Evolutionary conservation across 495 filamentous ascomycete genomes (phyloP).

Genomic region (Talaromyces proteolyticus): DNA sequence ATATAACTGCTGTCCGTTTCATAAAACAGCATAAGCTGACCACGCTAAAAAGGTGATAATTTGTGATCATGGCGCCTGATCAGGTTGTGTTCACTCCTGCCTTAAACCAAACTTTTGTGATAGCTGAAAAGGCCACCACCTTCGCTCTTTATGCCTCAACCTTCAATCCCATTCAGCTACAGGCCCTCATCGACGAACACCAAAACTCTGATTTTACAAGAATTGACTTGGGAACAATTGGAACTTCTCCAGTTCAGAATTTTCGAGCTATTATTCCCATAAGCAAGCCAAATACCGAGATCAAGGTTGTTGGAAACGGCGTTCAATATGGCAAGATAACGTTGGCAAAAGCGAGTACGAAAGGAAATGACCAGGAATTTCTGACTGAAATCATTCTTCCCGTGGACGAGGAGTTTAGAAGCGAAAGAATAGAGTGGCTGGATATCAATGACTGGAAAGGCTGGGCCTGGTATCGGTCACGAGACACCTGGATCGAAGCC

Average conservation of each 20-base stretch:
- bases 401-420: not conserved
- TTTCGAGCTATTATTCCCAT: not conserved
- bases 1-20: too few relatives aligned
- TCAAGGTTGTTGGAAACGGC: not conserved
- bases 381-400: not conserved
- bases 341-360: not conserved
- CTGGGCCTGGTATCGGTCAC: conserved; percentile 1
- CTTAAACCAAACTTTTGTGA: not conserved
- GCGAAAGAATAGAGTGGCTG: not conserved
- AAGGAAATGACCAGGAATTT: not conserved
- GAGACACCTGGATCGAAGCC: conserved; percentile 1
- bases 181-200: not conserved
- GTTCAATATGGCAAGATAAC: not conserved
- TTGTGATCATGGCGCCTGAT: not conserved
- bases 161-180: not conserved
- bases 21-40: too few relatives aligned
- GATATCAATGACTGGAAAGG: not conserved
- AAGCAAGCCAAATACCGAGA: not conserved
- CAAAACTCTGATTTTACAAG: not conserved
- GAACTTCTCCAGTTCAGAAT: not conserved
- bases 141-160: not conserved
- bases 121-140: not conserved
- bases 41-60: too few relatives aligned
- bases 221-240: not conserved
- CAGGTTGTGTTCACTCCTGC: not conserved